Evolutionary conservation across 495 filamentous ascomycete genomes (phyloP), one percentile per base, ranked within the genome.

Genomic region (Xylona heveae): DNA sequence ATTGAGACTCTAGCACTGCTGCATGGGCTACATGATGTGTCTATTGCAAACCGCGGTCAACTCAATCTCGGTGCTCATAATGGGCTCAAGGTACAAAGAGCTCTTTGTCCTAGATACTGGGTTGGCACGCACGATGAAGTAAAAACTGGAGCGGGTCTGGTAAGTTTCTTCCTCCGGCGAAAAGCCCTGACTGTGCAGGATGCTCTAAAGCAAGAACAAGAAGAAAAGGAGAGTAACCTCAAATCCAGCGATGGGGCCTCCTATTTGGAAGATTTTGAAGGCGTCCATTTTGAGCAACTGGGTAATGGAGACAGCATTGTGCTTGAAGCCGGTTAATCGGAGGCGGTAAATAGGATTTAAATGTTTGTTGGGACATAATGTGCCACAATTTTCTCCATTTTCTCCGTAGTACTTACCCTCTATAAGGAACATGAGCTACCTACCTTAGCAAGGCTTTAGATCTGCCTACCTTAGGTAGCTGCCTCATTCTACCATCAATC

Each of bases 41-140:
- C 40, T n/a, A 42, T 68, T 13, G 38, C 51, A 27, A 30, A 33
- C 30, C 42, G 53, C 5, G 48, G 54, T 36, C 62, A 67, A 39
- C 40, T 67, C 23, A 69, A 69, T 34, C 54, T 64, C 20, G 66
- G 66, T 4, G 64, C 54, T 3, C 51, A 58, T 34, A 68, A 68
- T 41, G 66, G 58, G 0, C 38, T 68, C 8, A 45, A 53, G 35
- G 57, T 56, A 2, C 60, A 60, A 38, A 46, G 54, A 25, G 41
- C 54, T 16, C 47, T 58, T 25, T 43, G 46, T 3, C 59, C 62
- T 5, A 58, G 53, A 33, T 71, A 68, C 39, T 69, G 66, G 65
- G 40, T 69, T 13, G 53, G 50, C 3, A 71, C 66, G 14, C 66
- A 71, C 44, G 64, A 71, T 43, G 66, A 68, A 41, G 40, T 61